phyloP scores from a whole-genome alignment of 768 basidiomycete species.

The Phaeotremella skinneri region DNA sequence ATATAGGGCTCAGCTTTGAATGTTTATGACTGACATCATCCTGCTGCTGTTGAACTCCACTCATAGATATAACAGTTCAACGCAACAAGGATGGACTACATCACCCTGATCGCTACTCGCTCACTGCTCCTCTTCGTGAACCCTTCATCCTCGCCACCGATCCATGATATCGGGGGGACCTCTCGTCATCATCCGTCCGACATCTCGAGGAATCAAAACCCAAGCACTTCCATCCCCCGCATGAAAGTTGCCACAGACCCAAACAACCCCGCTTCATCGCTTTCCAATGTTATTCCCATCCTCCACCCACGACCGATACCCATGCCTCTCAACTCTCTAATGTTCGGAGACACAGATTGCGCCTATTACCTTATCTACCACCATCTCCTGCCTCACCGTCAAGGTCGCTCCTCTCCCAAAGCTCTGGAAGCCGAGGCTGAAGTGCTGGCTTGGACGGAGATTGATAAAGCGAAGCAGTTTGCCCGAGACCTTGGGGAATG shows the following conservation, averaged over 20 bases:
- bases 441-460: conserved; percentile 34
- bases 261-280: conserved; percentile 20
- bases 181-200: neutral
- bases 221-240: neutral
- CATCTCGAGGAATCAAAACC: neutral
- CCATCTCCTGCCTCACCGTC: conserved; percentile 20
- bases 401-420: neutral
- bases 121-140: conserved; percentile 32
- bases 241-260: neutral
- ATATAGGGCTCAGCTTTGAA: too few species aligned
- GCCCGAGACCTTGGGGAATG: conserved; percentile 27
- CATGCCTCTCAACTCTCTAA: conserved; percentile 32
- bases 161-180: neutral
- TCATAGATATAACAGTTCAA: neutral
- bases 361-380: conserved; percentile 35
- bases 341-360: conserved; percentile 26
- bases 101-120: conserved; percentile 36
- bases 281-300: conserved; percentile 7
- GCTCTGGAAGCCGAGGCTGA: conserved; percentile 24
- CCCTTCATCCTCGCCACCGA: neutral
- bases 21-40: too few species aligned
- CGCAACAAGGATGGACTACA: conserved; percentile 37
- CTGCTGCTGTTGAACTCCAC: neutral
- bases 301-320: conserved; percentile 19
- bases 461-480: conserved; percentile 32